Evolutionary conservation across 73 alveolate genomes (phyloP).

Genomic region (Tetrahymena malaccensis): DNA sequence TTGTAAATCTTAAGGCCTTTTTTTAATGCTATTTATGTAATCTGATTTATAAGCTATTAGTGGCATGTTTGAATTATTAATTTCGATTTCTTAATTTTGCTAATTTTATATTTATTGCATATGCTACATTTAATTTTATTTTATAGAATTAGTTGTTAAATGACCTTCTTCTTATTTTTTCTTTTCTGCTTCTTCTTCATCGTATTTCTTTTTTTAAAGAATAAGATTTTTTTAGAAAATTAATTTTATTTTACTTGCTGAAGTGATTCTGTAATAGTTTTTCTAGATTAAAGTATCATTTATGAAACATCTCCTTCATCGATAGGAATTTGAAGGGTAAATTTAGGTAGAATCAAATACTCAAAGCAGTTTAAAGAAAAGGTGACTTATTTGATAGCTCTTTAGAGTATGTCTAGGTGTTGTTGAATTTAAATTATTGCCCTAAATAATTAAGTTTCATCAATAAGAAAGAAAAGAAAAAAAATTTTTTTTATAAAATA

Average conservation of each 20-base stretch:
- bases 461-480: neutral
- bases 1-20: neutral
- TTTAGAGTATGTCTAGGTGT: neutral
- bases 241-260: neutral
- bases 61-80: neutral
- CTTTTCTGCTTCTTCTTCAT: neutral
- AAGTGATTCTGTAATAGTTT: neutral
- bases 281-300: neutral
- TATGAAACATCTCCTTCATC: neutral
- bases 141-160: neutral
- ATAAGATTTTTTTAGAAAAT: neutral
- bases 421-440: neutral
- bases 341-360: neutral
- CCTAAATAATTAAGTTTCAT: neutral
- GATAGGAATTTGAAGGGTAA: neutral
- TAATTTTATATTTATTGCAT: neutral
- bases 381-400: neutral
- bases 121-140: neutral
- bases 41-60: neutral
- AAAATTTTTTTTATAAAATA: neutral
- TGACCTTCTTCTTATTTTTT: neutral
- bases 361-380: neutral
- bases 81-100: neutral
- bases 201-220: neutral
- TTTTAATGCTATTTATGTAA: neutral